A percentile compares a stretch with the other conserved stretches of the same genome.
Conservation (phyloP, 345 rosid genomes). For the Theobroma cacao region DNA sequence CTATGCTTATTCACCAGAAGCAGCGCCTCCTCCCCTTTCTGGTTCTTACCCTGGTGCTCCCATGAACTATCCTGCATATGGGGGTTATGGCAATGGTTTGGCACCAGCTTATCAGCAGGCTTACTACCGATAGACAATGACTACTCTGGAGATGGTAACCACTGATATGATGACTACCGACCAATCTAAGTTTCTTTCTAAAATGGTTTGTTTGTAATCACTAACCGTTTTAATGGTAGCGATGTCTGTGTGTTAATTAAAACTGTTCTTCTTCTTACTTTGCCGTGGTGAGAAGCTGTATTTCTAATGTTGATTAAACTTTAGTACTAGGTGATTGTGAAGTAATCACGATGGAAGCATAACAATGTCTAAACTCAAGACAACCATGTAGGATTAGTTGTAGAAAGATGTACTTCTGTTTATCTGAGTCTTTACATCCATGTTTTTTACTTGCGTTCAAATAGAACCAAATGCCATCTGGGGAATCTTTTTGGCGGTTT, state of each 20-base stretch:
- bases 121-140: slow-evolving; percentile 74
- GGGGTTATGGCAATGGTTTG: slow-evolving; percentile 49
- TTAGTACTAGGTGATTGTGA: slow-evolving; percentile 61
- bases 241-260: slow-evolving; percentile 56
- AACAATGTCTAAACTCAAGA: slow-evolving; percentile 33
- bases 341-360: slow-evolving; percentile 40
- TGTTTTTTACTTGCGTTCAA: background rate
- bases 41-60: slow-evolving; percentile 56
- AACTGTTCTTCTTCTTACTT: slow-evolving; percentile 40
- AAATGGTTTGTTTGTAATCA: slow-evolving; percentile 68
- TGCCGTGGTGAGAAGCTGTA: slow-evolving; percentile 45
- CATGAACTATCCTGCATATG: slow-evolving; percentile 60
- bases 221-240: slow-evolving; percentile 74
- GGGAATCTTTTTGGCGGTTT: background rate
- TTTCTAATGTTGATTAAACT: slow-evolving; percentile 56
- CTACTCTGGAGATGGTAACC: slow-evolving; percentile 59
- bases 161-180: slow-evolving; percentile 59
- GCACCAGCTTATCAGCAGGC: slow-evolving; percentile 81
- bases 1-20: slow-evolving; percentile 64
- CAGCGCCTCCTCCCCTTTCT: slow-evolving; percentile 43
- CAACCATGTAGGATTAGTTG: slow-evolving; percentile 28
- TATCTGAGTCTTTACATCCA: background rate
- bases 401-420: slow-evolving; percentile 18
- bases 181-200: slow-evolving; percentile 38
- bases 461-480: background rate